Evolutionary conservation across 345 rosid species (phyloP), one percentile per base, ranked within the genome.

Genomic region (Citrus australasica): DNA sequence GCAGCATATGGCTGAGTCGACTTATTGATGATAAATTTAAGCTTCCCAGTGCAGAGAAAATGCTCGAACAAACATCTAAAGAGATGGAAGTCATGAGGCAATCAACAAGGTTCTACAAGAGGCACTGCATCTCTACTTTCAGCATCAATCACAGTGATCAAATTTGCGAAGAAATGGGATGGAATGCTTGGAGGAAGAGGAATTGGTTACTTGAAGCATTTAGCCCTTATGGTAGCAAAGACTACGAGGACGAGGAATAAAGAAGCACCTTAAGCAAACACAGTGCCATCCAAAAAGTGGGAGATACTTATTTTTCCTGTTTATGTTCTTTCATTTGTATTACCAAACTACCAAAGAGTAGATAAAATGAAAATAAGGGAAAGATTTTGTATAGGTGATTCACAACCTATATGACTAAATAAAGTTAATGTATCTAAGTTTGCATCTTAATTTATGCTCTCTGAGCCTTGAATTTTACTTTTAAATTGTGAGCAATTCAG

Each of bases 101-200:
- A 79, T 83, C 91, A 2, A 90, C 92, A 56, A 86, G 98, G 82
- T 95, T 93, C 79, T 91, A 92, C 81, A 87, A 90, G 76, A 89
- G 93, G 80, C 94, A 92, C 61, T 95, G 98, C 86, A 93, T 93
- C 25, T 90, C 98, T 22, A 93, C 98, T 21, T 93, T 82, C 82
- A 95, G 98, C 82, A 95, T 95, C 85, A 90, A 91, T 69, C 97
- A 93, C 78, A 88, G 90, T 0, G 97, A 95, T 77, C 98, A 90
- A 66, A 77, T 94, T 63, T 94, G 97, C 76, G 81, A 85, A 70
- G 97, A 94, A 80, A 91, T 94, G 94, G 97, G 95, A 9, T 87
- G 93, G 89, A 87, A 77, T 64, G 73, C 91, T 58, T 83, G 90
- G 90, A 86, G 98, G 84, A 95, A 95, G 86, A 72, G 83, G 33